Base-by-base conservation (phyloP, 116 monocot genomes). In the Trichopus zeylanicus region DNA sequence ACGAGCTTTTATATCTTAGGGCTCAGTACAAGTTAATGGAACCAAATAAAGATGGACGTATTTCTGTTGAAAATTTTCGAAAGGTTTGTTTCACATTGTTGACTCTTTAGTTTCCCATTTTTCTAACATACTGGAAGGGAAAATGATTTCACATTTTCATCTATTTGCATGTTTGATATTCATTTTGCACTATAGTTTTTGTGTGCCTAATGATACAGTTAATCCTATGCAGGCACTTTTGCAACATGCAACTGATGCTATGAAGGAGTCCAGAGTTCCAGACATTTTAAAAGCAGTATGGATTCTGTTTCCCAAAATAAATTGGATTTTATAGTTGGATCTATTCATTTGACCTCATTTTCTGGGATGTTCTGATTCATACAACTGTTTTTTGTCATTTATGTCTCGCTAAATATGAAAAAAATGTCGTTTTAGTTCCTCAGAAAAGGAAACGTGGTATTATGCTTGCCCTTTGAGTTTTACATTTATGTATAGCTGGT, bases 61-160 rank as follows among this genome's bases (percentile, higher is more conserved):
- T 85, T 13, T 77, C 81, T 33, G 35, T 80, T 55, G 80, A 85
- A 52, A 85, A 85, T 56, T 85, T 85, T 29, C 67, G 70, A 26
- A 68, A 51, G 70, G 85, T 85, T 53, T 69, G 75, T 64, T 30
- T 61, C 56, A 3, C n/a, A 26, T 34, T 33, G 12, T 35, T 32
- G 7, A 7, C 46, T 12, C 13, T 31, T 16, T 16, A 23, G n/a
- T 48, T 26, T 15, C 10, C 57, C 33, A 13, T 34, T 31, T 29
- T 1, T 1, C 63, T 31, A 15, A 46, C 39, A 31, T n/a, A n/a
- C n/a, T n/a, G n/a, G n/a, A n/a, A n/a, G n/a, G n/a, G n/a, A n/a
- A n/a, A n/a, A n/a, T n/a, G n/a, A 13, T 30, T 29, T 32, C 4
- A 28, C 1, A 30, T 28, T 66, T 20, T 19, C 13, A 12, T 54